These are phyloP conservation scores for Gaultheria prostrata DNA, from an alignment of 148 eudicot species.

Conservation along the genomic window DNA sequence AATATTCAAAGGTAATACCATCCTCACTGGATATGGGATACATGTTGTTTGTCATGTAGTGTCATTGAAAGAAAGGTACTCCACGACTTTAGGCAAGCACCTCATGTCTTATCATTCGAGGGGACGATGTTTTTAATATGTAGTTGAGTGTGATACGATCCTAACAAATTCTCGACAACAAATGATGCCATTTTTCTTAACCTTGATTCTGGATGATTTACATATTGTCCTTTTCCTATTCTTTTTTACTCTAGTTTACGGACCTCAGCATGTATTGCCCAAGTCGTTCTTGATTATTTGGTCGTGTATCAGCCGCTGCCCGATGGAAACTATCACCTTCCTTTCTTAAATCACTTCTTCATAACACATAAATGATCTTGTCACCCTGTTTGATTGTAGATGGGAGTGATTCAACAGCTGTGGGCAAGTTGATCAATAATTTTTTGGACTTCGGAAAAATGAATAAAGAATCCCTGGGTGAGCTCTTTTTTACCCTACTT, in stretches of 20 bases:
- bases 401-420: constrained; percentile 54
- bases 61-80: background rate
- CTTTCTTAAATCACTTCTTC: background rate
- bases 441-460: constrained; percentile 50
- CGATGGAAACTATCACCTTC: background rate
- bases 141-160: background rate
- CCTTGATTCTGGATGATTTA: background rate
- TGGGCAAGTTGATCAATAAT: constrained; percentile 34
- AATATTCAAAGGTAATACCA: constrained; percentile 56
- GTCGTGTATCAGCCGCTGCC: background rate
- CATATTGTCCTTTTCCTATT: background rate
- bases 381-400: constrained; percentile 35
- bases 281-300: background rate
- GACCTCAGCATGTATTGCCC: background rate
- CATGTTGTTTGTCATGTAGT: background rate
- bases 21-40: background rate
- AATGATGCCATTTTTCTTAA: background rate
- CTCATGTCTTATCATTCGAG: background rate
- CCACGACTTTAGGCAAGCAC: background rate
- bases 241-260: background rate
- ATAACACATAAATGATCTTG: constrained; percentile 8
- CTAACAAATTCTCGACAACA: background rate
- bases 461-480: constrained; percentile 71
- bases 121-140: background rate
- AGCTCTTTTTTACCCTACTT: constrained; percentile 74